Base-by-base conservation (phyloP, 2,329 filamentous ascomycete species). In the Penicillium corylophilum region DNA sequence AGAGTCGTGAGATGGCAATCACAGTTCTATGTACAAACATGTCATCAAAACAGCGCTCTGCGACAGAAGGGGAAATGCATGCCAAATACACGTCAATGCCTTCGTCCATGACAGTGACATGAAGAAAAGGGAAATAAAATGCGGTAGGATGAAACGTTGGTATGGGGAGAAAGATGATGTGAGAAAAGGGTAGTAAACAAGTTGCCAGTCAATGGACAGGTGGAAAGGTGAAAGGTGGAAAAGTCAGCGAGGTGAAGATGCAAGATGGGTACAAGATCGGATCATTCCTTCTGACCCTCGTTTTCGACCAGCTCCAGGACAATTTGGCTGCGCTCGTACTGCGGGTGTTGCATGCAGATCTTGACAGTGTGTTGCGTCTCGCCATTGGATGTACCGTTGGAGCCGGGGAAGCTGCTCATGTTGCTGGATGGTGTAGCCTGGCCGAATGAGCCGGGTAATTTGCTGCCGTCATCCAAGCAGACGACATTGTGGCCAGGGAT, bases 271-370 rank as follows among this genome's bases (percentile, higher is more conserved):
- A 15, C 26, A 33, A 22, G 10, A 2, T 10, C 26, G 5, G 22
- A 31, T 57, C 56, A 77, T 55, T 83, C 81, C 63, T 79, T 81
- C 57, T 93, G 88, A 5, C 90, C 92, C 65, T 95, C 89, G 70
- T 97, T 97, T 62, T 97, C 81, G 59, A 96, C 76, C 81, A 99
- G 81, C 76, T 99, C 94, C 57, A 97, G 78, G 57, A 99, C 86
- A 59, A 99, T 85, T 77, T 96, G 92, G 66, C 85, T 87, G 46
- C 88, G 85, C 53, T 90, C 83, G 57, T 88, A 79, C 73, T 95
- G 89, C 0, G 94, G 94, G 75, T 99, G 94, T 66, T 90, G 89
- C 89, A 99, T 92, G 64, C 87, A 88, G 62, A 99, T 84, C 82
- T 99, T 99, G 64, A 97, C 87, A 1, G 89, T 95, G 48, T 89